Conservation (phyloP, 305 asterid species). For the Fraxinus greggii region DNA sequence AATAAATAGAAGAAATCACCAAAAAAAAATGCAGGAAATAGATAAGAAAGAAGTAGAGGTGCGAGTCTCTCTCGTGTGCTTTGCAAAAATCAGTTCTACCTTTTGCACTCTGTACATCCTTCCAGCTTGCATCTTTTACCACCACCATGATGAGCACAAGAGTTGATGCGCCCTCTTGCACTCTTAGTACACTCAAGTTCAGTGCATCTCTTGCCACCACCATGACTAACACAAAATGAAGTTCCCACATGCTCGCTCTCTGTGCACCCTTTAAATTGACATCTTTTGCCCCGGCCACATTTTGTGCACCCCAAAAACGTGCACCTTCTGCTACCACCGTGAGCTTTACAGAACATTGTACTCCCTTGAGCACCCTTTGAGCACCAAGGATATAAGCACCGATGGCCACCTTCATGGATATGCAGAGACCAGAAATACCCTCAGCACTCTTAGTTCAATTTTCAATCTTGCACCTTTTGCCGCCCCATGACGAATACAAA, state of each 20-base stretch:
- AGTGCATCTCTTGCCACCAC: slow-evolving; percentile 72
- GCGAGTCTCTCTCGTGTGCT: slow-evolving; percentile 43
- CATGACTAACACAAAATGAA: slow-evolving; percentile 58
- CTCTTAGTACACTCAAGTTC: slow-evolving; percentile 52
- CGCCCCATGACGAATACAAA: slow-evolving; percentile 71
- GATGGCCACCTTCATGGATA: slow-evolving; percentile 52
- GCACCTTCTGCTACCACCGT: slow-evolving; percentile 30
- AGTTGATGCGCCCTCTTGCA: slow-evolving; percentile 57
- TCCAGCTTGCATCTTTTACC: slow-evolving; percentile 44
- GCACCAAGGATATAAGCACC: slow-evolving; percentile 56
- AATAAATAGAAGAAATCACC: too few relatives aligned
- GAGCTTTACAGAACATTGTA: not conserved
- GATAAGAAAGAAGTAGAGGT: too few relatives aligned
- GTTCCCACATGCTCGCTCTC: slow-evolving; percentile 78
- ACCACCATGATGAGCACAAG: slow-evolving; percentile 70
- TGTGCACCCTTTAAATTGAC: slow-evolving; percentile 60
- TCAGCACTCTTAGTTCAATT: slow-evolving; percentile 59
- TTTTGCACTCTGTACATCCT: not conserved
- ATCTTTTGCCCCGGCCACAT: slow-evolving; percentile 72
- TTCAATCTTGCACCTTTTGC: slow-evolving; percentile 57
- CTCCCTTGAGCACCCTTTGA: slow-evolving; percentile 70
- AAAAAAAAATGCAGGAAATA: too few relatives aligned
- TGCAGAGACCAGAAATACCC: slow-evolving; percentile 58
- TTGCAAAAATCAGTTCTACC: slow-evolving; percentile 21
- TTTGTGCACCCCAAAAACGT: slow-evolving; percentile 15